Evolutionary conservation across 345 rosid genomes (phyloP).

Genomic region (Salix arbutifolia): DNA sequence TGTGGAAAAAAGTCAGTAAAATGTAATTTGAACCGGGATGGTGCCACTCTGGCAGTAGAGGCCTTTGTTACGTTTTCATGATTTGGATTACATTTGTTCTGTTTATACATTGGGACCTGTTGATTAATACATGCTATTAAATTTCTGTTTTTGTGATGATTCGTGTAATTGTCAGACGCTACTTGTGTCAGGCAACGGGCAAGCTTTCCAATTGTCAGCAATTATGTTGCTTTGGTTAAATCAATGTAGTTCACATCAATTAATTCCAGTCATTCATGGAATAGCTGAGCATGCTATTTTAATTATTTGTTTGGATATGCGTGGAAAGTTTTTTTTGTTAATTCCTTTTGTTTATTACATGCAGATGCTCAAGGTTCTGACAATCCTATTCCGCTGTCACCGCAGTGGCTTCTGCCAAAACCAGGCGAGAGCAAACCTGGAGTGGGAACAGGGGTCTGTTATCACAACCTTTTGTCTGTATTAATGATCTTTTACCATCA

Average conservation of each 20-base stretch:
- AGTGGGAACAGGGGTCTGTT: conserved; percentile 66
- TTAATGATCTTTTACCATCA: neutral
- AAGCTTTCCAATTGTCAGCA: neutral
- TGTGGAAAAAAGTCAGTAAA: neutral
- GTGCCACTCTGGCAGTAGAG: neutral
- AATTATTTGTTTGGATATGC: neutral
- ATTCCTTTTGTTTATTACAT: conserved; percentile 21
- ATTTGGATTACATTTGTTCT: neutral
- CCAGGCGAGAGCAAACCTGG: conserved; percentile 76
- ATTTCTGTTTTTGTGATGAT: no score
- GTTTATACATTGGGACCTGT: no score
- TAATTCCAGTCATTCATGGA: neutral
- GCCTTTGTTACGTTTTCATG: neutral
- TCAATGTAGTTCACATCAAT: neutral
- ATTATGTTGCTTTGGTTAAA: neutral
- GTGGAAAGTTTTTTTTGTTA: neutral
- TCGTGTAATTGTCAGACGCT: neutral
- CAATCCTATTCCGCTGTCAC: conserved; percentile 84
- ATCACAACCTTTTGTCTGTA: neutral
- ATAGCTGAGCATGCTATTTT: neutral
- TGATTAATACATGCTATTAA: no score
- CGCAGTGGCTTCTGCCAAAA: conserved; percentile 97
- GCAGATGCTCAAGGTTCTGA: conserved; percentile 80
- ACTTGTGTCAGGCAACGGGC: neutral
- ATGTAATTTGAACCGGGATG: no score